Evolutionary conservation across 352 stramenopile genomes (phyloP), one percentile per base, ranked within the genome.

Genomic region (Peronospora tabacina): DNA sequence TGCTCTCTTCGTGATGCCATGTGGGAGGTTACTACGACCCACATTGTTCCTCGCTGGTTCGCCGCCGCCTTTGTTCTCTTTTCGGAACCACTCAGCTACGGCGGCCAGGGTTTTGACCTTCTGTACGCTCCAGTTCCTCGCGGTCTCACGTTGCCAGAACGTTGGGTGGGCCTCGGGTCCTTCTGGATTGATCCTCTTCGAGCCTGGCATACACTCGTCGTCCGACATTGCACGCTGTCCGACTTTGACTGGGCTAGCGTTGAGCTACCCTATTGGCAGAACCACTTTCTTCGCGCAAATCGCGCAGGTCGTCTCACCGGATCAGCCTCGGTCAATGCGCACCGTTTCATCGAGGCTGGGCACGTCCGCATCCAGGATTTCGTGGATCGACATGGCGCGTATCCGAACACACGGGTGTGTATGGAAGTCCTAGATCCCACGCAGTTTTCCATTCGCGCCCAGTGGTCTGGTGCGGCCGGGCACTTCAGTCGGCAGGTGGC

Each of bases 1-100:
- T 53, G 52, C 13, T 49, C 44, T 0, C 37, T 59, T 2, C 52
- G 52, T 0, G 52, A 59, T 20, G 43, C 52, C 0, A 49, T 53
- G 28, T 0, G 20, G 1, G 9, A 36, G 1, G 36, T 39, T 2
- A 41, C 17, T 0, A 13, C 9, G 1, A 17, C 12, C 0, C 38
- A 43, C 16, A 5, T 5, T 0, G 17, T 53, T 1, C 52, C 52
- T n/a, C 36, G 52, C 0, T 54, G 44, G 44, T 54, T 60, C 16
- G 12, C 9, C 0, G 2, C 52, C 4, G 37, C 52, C 3, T 29
- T 41, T 9, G 13, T 11, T 1, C 11, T 51, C 5, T 52, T 52
- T 8, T n/a, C 11, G 1, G 2, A 0, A 6, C 9, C 17, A 8
- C 13, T 58, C 16, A 0, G 24, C 0, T 44, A 26, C 13, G 29